Evolutionary conservation across 331 rosid genomes (phyloP), one percentile per base, ranked within the genome.

Genomic region (Malus hybrid): DNA sequence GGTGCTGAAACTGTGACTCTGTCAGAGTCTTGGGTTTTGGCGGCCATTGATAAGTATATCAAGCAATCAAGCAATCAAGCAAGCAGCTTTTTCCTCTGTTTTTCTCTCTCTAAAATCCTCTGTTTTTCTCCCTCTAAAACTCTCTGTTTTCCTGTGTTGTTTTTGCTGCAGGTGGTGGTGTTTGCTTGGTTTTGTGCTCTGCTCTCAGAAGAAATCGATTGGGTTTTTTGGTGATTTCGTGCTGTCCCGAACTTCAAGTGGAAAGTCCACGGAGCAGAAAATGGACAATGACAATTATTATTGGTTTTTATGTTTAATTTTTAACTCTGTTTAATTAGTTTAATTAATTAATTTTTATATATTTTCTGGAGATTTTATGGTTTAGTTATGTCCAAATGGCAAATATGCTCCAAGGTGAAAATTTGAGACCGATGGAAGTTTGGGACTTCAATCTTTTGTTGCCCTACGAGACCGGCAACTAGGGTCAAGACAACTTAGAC

Each of bases 211-310:
- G 6, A 14, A 52, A 74, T 64, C 42, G 16, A 55, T 32, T 75
- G 81, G n/a, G 66, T 22, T 79, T 53, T 57, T 48, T 22, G 72
- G 74, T 62, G 78, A 70, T 84, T 84, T 82, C 79, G 81, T 79
- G 89, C 83, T 65, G 77, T 74, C 90, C 80, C 73, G 70, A 61
- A 50, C 66, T 60, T 81, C 87, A 42, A 65, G 81, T 74, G 48
- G 20, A 87, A 87, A 87, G 88, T 87, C 88, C 85, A 82, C 88
- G 84, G 16, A 64, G 75, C 69, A 75, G 75, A 83, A 46, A 76
- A 70, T 73, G 56, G 68, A 57, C 64, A 79, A 39, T 22, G 79
- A 79, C 80, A 2, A 28, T 50, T 75, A 42, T 64, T 4, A 44
- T 19, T 4, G 42, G 9, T 34, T 56, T 53, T 5, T 46, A 34